Base-by-base conservation (phyloP, 192 early-diverging fungal genomes). In the Chytriomyces confervae region DNA sequence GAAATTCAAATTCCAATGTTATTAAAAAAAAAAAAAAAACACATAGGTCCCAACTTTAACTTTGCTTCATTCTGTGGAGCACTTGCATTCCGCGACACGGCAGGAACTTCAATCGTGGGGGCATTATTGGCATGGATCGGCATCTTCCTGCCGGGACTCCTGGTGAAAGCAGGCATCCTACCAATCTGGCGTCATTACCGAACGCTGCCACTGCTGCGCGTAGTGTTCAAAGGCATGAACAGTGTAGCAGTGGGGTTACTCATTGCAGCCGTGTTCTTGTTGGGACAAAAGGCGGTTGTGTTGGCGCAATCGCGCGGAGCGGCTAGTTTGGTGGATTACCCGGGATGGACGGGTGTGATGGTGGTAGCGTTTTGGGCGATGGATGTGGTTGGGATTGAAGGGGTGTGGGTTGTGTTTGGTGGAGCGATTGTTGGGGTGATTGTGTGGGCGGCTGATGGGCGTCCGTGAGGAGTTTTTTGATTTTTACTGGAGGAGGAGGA, bases 1-100 rank as follows among this genome's bases (percentile, higher is more conserved):
- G 16, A n/a, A n/a, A n/a, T n/a, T n/a, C n/a, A n/a, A n/a, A n/a
- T n/a, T n/a, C n/a, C n/a, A n/a, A n/a, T n/a, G n/a, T n/a, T n/a
- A n/a, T n/a, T n/a, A n/a, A 66, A 69, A 5, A 69, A 83, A 29
- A 81, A 82, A 43, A 78, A 13, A 3, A 11, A 4, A 75, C 3
- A 13, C 1, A 65, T 13, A 65, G 36, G 70, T 73, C 92, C 90
- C 29, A 92, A 90, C 66, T 93, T 91, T 80, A 93, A 93, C 72
- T 88, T 93, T 62, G 88, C 89, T 0, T 89, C 87, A 18, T 93
- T 83, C 62, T 84, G 89, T 66, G 92, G 92, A 6, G 90, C 88
- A 1, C 82, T 92, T 0, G 80, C 89, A 0, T 76, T 91, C 57
- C 80, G 87, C 11, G 66, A 77, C 29, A 76, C 71, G 5, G 78